Percentiles rank a stretch among this genome's conserved stretches.
These are phyloP conservation scores for Cadophora luteo-olivacea DNA, from an alignment of 2,329 filamentous ascomycete species.

Conservation along the genomic window DNA sequence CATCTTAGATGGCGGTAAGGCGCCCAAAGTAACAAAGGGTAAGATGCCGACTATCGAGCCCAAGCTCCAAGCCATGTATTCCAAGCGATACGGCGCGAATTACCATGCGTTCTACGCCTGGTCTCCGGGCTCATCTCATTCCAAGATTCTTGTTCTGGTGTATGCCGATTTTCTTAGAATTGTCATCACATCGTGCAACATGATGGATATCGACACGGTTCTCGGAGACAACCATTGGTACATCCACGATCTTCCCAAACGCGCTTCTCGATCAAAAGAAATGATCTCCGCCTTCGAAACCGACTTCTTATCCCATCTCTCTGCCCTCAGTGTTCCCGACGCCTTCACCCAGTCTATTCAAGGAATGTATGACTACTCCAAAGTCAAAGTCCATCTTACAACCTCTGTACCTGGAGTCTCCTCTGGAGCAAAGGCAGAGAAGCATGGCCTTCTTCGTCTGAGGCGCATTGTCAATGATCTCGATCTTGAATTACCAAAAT, in stretches of 20 bases:
- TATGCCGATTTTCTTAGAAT: constrained; percentile 25
- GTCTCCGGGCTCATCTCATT: constrained; percentile 28
- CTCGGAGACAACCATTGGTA: constrained; percentile 30
- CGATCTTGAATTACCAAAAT: constrained; percentile 12
- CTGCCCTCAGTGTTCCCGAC: constrained; percentile 23
- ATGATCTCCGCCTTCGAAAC: constrained; percentile 19
- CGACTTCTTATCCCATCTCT: constrained; percentile 25
- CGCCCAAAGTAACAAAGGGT: constrained; percentile 16
- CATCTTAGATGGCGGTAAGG: not conserved
- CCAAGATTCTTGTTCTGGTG: constrained; percentile 27
- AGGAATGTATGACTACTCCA: constrained; percentile 26
- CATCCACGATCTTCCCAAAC: constrained; percentile 28
- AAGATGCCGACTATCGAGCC: constrained; percentile 20
- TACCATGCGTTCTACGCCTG: constrained; percentile 28
- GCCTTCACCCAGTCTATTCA: constrained; percentile 24
- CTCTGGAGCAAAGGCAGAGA: constrained; percentile 26
- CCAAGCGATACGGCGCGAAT: constrained; percentile 17
- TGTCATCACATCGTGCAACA: constrained; percentile 29
- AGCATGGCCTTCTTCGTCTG: constrained; percentile 28
- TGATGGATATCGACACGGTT: constrained; percentile 30
- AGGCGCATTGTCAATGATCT: constrained; percentile 25
- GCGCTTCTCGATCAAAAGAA: constrained; percentile 13
- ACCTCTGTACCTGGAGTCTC: constrained; percentile 26
- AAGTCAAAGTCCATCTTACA: constrained; percentile 26
- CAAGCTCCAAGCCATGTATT: constrained; percentile 13